phyloP scores from a whole-genome alignment of 805 yeast species.

The Saccharomyces jurei region DNA sequence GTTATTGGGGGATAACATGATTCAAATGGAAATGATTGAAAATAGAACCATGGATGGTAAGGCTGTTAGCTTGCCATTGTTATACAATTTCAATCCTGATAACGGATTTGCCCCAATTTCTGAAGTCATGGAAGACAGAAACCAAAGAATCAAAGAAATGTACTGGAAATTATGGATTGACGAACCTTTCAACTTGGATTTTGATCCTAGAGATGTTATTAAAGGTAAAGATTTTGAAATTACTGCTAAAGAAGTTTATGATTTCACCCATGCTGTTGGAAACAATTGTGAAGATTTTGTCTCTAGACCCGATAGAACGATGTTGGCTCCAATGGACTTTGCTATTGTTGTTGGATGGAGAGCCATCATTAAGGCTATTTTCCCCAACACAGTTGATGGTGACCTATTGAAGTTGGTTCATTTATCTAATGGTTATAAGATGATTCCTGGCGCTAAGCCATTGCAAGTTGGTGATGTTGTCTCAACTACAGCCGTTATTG shows the following conservation, averaged over 20 bases:
- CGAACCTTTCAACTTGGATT: conserved; percentile 54
- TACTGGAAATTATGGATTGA: conserved; percentile 96
- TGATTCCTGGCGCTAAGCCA: conserved; percentile 87
- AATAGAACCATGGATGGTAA: conserved; percentile 73
- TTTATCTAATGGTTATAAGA: conserved; percentile 86
- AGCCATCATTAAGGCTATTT: conserved; percentile 94
- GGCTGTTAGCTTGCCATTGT: conserved; percentile 69
- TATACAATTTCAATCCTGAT: conserved; percentile 69
- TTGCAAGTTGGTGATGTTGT: conserved; percentile 83
- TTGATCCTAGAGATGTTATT: conserved; percentile 63
- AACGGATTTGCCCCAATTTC: conserved; percentile 94
- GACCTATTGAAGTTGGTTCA: conserved; percentile 91
- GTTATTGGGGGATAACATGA: conserved; percentile 41
- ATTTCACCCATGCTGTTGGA: conserved; percentile 94
- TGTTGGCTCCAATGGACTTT: conserved; percentile 97
- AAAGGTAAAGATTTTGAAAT: conserved; percentile 63
- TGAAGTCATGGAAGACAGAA: conserved; percentile 86
- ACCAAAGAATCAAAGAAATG: conserved; percentile 85
- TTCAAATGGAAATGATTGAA: conserved; percentile 73
- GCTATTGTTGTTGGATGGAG: conserved; percentile 98
- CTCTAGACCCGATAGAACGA: conserved; percentile 72
- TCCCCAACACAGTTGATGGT: conserved; percentile 95
- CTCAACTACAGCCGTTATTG: conserved; percentile 72
- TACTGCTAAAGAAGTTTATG: conserved; percentile 70
- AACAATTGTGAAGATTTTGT: conserved; percentile 95